Conservation (phyloP, 768 basidiomycete species). For the Tylopilus sp. region DNA sequence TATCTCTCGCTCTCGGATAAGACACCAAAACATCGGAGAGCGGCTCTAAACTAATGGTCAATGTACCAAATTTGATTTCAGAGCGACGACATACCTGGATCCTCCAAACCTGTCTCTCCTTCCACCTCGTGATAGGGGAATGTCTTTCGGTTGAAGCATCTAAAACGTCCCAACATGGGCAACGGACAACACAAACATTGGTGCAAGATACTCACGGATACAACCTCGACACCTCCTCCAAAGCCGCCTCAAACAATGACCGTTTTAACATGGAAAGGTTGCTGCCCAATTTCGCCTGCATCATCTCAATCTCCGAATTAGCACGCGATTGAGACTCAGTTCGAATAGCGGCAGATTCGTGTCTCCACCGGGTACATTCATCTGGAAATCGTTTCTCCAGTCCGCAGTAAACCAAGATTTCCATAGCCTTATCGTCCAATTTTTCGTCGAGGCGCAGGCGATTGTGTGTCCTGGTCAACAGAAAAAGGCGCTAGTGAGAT, state of each 20-base stretch:
- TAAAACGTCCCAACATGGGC: not conserved
- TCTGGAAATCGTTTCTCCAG: constrained; percentile 26
- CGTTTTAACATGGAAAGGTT: no score
- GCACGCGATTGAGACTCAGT: no score
- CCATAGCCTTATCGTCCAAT: constrained; percentile 25
- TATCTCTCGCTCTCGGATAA: constrained; percentile 15
- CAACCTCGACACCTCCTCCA: constrained; percentile 16
- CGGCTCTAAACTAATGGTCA: no score
- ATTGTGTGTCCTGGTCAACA: constrained; percentile 19
- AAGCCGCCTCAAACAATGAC: constrained; percentile 21
- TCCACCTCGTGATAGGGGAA: constrained; percentile 2
- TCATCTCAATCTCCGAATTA: no score
- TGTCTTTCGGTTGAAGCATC: constrained; percentile 11
- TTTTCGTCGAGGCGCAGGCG: constrained; percentile 23
- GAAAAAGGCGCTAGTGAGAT: not conserved
- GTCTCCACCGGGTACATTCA: constrained; percentile 23
- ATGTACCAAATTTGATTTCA: no score
- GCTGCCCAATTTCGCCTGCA: no score
- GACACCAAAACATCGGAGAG: not conserved
- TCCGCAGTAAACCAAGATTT: constrained; percentile 27
- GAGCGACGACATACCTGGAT: constrained; percentile 4
- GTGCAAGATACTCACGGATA: constrained; percentile 23
- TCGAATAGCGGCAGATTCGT: constrained; percentile 5
- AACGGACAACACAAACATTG: not conserved
- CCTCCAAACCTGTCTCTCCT: not conserved